Conservation (phyloP, 2,329 filamentous ascomycete genomes). For the Penicillium aurantiogriseum region DNA sequence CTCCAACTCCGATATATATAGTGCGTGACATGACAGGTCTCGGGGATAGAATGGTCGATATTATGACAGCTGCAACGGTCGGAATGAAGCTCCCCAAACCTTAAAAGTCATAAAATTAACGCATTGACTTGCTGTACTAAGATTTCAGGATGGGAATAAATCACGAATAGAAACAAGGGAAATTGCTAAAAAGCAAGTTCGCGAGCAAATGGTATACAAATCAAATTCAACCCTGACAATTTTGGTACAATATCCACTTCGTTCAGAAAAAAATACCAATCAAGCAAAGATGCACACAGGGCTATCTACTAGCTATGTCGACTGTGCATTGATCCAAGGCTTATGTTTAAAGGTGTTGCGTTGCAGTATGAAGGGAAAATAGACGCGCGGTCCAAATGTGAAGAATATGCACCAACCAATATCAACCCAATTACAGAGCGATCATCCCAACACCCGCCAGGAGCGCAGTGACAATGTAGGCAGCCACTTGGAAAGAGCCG, state of each 20-base stretch:
- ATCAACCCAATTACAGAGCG: conserved; percentile 31
- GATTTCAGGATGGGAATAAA: no score
- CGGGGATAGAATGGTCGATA: background rate
- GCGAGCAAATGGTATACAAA: background rate
- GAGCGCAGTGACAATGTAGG: conserved; percentile 35
- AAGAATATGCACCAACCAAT: background rate
- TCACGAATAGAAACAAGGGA: background rate
- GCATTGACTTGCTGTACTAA: background rate
- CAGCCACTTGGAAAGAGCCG: conserved; percentile 35
- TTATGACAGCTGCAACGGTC: background rate
- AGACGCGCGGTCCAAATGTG: background rate
- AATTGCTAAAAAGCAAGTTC: background rate
- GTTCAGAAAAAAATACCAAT: background rate
- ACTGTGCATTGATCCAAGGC: background rate
- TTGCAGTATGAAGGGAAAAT: background rate
- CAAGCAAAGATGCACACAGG: background rate
- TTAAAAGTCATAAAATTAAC: background rate
- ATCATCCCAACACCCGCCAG: conserved; percentile 43
- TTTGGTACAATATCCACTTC: background rate
- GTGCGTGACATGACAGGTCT: no score
- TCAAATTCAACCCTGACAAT: background rate
- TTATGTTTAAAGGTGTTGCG: background rate
- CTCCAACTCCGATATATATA: no score
- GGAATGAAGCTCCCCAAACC: background rate
- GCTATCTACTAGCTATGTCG: background rate